Evolutionary conservation across 306 rosid genomes (phyloP).

Genomic region (Medicago arabica): DNA sequence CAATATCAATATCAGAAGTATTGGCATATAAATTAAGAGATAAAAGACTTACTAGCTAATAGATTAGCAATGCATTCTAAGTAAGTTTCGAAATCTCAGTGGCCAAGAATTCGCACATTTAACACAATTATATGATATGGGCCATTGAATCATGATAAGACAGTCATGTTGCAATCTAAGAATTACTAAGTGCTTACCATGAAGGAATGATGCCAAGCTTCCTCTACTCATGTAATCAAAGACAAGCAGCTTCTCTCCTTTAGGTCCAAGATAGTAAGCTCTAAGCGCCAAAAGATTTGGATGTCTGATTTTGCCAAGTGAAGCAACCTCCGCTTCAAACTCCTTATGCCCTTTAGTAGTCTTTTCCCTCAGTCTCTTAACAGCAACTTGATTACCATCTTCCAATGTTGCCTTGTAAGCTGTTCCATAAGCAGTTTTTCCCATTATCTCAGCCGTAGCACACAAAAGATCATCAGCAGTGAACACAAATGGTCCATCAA

Average conservation of each 20-base stretch:
- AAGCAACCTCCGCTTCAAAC: constrained; percentile 80
- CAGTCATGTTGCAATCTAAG: neutral
- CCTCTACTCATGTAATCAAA: constrained; percentile 88
- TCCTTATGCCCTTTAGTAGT: constrained; percentile 84
- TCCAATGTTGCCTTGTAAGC: constrained; percentile 89
- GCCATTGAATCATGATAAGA: too few relatives aligned
- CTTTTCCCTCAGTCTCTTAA: constrained; percentile 90
- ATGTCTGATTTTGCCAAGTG: constrained; percentile 80
- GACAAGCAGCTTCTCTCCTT: constrained; percentile 80
- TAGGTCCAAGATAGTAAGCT: constrained; percentile 75
- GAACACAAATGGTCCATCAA: constrained; percentile 89
- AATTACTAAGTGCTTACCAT: constrained; percentile 58
- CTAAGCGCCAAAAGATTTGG: constrained; percentile 77
- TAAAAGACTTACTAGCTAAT: too few relatives aligned
- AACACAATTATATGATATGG: too few relatives aligned
- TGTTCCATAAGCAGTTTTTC: constrained; percentile 87
- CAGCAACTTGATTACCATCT: constrained; percentile 86
- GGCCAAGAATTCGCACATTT: too few relatives aligned
- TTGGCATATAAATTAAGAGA: too few relatives aligned
- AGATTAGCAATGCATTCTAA: too few relatives aligned
- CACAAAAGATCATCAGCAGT: constrained; percentile 90
- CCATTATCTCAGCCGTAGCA: constrained; percentile 95
- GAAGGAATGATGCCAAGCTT: constrained; percentile 87
- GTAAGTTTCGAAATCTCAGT: too few relatives aligned
- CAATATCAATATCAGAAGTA: too few relatives aligned